Base-by-base conservation (phyloP, 768 basidiomycete genomes). In the Pleurotus cornucopiae region DNA sequence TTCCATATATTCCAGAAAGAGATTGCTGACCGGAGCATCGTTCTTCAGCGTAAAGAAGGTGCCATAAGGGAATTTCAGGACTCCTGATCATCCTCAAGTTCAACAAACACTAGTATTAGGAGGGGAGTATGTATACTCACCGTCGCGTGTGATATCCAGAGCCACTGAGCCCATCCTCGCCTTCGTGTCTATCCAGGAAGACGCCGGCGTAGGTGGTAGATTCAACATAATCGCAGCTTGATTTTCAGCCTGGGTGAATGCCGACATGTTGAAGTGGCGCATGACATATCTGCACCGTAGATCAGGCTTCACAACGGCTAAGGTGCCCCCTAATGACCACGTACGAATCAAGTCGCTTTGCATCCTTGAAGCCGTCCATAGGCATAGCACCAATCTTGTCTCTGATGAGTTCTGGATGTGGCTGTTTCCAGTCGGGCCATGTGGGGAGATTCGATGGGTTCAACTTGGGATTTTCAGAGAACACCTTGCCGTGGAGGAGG, bases 111-210 rank as follows among this genome's bases (percentile, higher is more conserved):
- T 38, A 54, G n/a, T 5, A 9, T 14, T 14, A 34, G 4, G 6
- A 23, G 16, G 40, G 2, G 3, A 12, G 44, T 11, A 14, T 9
- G 44, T 11, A 14, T 9, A 5, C n/a, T n/a, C 38, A 65, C 64
- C 64, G 49, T 61, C 58, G 23, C 48, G 49, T 18, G 64, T 65
- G 13, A 65, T 49, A 39, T 65, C 64, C 2, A 64, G 40, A 26
- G 48, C 16, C 9, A 59, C 63, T 3, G 58, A 57, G n/a, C 49
- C 39, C 63, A 64, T 65, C 20, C 57, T 62, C 20, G 54, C 46
- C 45, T 65, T 64, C 14, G 55, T 44, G 25, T 62, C 64, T 39
- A 57, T 54, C 63, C 64, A 62, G 11, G 60, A 55, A 13, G 61
- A 60, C 3, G 23, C 9, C 3, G 45, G 56, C 13, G 54, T 58